Evolutionary conservation across 2,329 filamentous ascomycete species (phyloP).

Genomic region (Aspergillus sergii): DNA sequence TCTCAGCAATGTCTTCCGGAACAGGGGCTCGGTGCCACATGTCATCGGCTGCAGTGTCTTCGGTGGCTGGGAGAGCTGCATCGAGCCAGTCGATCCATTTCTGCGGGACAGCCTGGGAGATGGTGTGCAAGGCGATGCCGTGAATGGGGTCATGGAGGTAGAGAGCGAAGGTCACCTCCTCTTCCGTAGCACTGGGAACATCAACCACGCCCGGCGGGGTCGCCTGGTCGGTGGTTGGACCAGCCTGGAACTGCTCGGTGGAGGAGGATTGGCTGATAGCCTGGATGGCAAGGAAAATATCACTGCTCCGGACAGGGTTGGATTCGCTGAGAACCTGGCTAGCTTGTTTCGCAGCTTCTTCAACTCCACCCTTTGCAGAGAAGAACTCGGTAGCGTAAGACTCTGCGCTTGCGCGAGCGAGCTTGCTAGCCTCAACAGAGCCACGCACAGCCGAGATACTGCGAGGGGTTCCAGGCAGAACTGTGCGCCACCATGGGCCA

Average conservation of each 20-base stretch:
- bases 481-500: constrained; percentile 87
- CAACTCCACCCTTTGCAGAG: constrained; percentile 72
- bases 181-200: constrained; percentile 43
- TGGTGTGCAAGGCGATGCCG: constrained; percentile 78
- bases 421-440: constrained; percentile 82
- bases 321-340: constrained; percentile 77
- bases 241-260: constrained; percentile 68
- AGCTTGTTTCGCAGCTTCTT: constrained; percentile 76
- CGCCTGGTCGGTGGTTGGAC: constrained; percentile 44
- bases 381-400: constrained; percentile 86
- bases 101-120: constrained; percentile 80
- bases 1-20: constrained; percentile 84
- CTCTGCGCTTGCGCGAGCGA: constrained; percentile 87
- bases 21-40: constrained; percentile 45
- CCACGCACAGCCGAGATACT: constrained; percentile 81
- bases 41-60: constrained; percentile 42
- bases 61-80: constrained; percentile 55
- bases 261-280: constrained; percentile 71
- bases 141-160: constrained; percentile 87
- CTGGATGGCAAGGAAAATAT: constrained; percentile 95
- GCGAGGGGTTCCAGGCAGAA: constrained; percentile 63
- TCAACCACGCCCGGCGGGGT: constrained; percentile 38
- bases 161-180: constrained; percentile 74
- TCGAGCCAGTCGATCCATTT: constrained; percentile 94
- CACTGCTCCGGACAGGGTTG: constrained; percentile 88